Conservation (phyloP, 129 eudicot species). For the Gnaphalium uliginosum region DNA sequence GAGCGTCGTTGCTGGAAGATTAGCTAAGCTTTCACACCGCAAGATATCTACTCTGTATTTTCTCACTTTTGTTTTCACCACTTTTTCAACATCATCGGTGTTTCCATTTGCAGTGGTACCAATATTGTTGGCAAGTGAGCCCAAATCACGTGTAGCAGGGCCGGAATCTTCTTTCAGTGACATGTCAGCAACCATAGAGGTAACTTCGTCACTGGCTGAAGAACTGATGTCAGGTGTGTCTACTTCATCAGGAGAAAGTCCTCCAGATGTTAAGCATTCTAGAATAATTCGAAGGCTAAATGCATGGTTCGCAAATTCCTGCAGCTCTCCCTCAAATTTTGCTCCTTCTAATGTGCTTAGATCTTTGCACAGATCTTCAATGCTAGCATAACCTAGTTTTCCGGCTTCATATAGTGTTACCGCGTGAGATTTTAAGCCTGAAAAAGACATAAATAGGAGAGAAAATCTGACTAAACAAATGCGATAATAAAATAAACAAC, state of each 20-base stretch:
- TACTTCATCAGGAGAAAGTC: conserved; percentile 48
- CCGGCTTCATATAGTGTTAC: conserved; percentile 98
- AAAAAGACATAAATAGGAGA: conserved; percentile 19
- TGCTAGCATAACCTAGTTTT: conserved; percentile 87
- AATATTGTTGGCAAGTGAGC: conserved; percentile 26
- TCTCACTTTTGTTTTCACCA: conserved; percentile 36
- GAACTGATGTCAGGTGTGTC: conserved; percentile 38
- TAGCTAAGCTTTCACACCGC: conserved; percentile 94
- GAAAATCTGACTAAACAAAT: not conserved
- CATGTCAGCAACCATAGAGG: conserved; percentile 35
- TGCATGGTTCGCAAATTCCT: conserved; percentile 99
- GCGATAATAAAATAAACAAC: not conserved
- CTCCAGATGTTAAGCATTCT: conserved; percentile 88
- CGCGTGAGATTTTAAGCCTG: conserved; percentile 98
- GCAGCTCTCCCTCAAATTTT: conserved; percentile 95
- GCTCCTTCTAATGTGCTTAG: conserved; percentile 85
- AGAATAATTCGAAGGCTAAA: conserved; percentile 88
- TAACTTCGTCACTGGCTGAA: conserved; percentile 39
- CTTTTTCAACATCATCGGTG: conserved; percentile 45
- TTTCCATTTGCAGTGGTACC: conserved; percentile 31
- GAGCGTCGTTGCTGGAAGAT: conserved; percentile 76
- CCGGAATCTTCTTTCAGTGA: conserved; percentile 34
- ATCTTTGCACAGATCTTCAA: conserved; percentile 92
- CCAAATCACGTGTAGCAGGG: conserved; percentile 25
- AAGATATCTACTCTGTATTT: conserved; percentile 86